Conservation (phyloP, 106 monocot genomes). For the Amphibolis antarctica region DNA sequence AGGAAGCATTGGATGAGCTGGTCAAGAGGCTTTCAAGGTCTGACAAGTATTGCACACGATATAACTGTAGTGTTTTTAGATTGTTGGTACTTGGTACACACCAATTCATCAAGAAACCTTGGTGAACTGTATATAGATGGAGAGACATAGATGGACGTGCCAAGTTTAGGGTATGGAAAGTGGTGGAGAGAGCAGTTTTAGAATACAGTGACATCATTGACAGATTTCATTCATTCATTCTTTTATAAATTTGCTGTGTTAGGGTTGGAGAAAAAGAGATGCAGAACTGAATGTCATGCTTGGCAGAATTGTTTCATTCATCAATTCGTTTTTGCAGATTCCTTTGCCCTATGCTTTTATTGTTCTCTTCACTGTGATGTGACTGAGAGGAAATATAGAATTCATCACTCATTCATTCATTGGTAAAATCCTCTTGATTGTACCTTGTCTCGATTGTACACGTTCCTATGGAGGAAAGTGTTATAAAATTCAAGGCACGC, state of each 20-base stretch:
- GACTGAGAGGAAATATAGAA: too few relatives aligned
- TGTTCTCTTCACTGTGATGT: too few relatives aligned
- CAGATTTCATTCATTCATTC: too few relatives aligned
- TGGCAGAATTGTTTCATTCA: background rate
- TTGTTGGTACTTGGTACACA: background rate
- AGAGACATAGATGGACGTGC: background rate
- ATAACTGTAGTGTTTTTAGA: background rate
- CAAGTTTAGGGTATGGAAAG: background rate
- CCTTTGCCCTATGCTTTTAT: too few relatives aligned
- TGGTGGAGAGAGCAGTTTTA: background rate
- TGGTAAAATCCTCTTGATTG: too few relatives aligned
- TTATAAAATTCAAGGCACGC: too few relatives aligned
- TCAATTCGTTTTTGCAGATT: too few relatives aligned
- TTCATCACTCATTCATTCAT: too few relatives aligned
- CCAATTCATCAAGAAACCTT: background rate
- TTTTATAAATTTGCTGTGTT: too few relatives aligned
- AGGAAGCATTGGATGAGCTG: conserved; percentile 11
- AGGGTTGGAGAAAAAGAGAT: background rate
- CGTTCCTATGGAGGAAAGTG: too few relatives aligned
- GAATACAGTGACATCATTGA: background rate
- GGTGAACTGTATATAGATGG: background rate
- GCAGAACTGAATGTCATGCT: background rate
- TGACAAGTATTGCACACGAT: background rate
- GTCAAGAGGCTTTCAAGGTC: background rate
- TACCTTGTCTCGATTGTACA: too few relatives aligned